Conservation (phyloP, 352 stramenopile genomes). For the Phytophthora fragariae region DNA sequence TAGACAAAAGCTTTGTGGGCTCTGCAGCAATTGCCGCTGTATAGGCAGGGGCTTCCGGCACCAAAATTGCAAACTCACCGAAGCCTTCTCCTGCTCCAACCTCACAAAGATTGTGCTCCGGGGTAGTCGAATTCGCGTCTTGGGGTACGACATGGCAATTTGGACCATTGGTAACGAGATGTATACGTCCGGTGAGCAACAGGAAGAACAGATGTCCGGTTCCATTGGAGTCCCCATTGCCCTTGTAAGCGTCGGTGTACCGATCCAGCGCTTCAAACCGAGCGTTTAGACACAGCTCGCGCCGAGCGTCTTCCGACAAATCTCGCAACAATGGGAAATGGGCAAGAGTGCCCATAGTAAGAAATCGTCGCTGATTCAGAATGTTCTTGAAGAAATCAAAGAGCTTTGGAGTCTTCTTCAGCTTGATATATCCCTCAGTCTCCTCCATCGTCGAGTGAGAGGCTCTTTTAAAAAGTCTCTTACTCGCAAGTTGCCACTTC, state of each 20-base stretch:
- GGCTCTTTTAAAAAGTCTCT: constrained; percentile 35
- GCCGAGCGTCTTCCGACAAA: constrained; percentile 48
- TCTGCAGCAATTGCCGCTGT: constrained; percentile 59
- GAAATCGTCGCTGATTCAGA: constrained; percentile 66
- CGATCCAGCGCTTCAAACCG: constrained; percentile 68
- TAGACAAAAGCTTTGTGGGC: constrained; percentile 59
- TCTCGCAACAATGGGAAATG: constrained; percentile 57
- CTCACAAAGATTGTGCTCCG: constrained; percentile 47
- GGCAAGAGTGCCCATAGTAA: constrained; percentile 63
- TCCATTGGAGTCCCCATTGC: constrained; percentile 35
- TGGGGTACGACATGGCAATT: constrained; percentile 24
- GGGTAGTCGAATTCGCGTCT: not conserved
- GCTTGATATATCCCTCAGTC: not conserved
- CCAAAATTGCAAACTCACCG: constrained; percentile 71
- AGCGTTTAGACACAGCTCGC: constrained; percentile 55
- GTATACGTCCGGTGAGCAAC: constrained; percentile 55
- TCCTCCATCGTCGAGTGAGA: constrained; percentile 25
- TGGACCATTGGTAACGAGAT: constrained; percentile 43
- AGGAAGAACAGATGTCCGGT: constrained; percentile 53
- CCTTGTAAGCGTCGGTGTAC: constrained; percentile 53
- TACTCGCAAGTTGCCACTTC: constrained; percentile 63
- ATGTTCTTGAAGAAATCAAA: constrained; percentile 77
- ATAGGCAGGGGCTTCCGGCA: constrained; percentile 43
- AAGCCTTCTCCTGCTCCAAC: constrained; percentile 53
- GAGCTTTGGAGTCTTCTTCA: constrained; percentile 53